Evolutionary conservation across 805 yeast genomes (phyloP).

Genomic region (Cyberlindnera xishuangbannaensis): DNA sequence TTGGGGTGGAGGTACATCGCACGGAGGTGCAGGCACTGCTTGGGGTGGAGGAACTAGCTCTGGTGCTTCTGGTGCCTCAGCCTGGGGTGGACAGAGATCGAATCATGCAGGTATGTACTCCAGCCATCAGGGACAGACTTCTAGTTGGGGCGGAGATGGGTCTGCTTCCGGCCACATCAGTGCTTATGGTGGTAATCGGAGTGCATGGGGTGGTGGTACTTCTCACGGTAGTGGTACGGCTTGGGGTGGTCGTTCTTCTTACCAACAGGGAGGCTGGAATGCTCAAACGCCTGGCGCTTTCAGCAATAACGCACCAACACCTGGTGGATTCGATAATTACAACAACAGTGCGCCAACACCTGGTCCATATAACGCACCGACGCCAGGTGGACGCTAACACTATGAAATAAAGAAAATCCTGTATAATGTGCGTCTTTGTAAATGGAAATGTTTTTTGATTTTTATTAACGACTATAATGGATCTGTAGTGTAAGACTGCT

Average conservation of each 20-base stretch:
- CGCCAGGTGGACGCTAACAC: too few species aligned
- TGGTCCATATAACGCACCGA: constrained; percentile 26
- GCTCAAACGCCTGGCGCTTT: constrained; percentile 28
- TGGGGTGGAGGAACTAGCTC: constrained; percentile 37
- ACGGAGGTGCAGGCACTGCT: constrained; percentile 37
- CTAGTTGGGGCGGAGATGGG: constrained; percentile 23
- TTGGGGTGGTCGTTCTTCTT: constrained; percentile 31
- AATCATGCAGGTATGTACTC: not conserved
- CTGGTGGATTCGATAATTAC: constrained; percentile 21
- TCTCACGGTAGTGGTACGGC: constrained; percentile 40
- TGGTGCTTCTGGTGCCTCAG: constrained; percentile 31
- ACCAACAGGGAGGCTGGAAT: constrained; percentile 15
- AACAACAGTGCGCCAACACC: constrained; percentile 35
- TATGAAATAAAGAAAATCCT: too few species aligned
- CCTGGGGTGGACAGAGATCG: constrained; percentile 3
- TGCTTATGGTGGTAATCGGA: not conserved
- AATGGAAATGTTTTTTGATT: too few species aligned
- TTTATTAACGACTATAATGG: too few species aligned
- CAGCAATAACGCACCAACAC: constrained; percentile 33
- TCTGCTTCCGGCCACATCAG: not conserved
- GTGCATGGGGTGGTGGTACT: constrained; percentile 1
- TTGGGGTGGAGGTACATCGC: constrained; percentile 37
- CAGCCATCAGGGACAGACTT: not conserved
- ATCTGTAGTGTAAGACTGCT: too few species aligned
- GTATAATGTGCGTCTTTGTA: too few species aligned